Conservation (phyloP, 148 eudicot genomes). For the Limonium bicolor region DNA sequence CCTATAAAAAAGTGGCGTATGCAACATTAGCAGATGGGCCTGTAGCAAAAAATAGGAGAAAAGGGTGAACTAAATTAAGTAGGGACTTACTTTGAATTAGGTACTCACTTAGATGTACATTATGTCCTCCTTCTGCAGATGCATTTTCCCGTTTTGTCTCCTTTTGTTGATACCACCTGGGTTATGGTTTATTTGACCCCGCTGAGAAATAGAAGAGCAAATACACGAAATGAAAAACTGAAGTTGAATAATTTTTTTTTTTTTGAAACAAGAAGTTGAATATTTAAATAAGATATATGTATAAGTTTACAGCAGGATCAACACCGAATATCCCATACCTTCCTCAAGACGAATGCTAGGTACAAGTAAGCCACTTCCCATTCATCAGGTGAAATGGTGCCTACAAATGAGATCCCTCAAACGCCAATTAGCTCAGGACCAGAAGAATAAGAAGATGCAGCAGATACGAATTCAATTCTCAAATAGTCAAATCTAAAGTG, state of each 20-base stretch:
- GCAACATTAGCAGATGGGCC: no score
- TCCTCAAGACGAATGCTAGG: conserved; percentile 68
- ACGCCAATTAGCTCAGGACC: background rate
- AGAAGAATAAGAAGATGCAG: no score
- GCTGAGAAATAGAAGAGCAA: conserved; percentile 22
- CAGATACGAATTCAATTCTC: no score
- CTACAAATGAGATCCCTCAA: conserved; percentile 20
- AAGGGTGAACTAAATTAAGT: no score
- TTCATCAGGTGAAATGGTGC: conserved; percentile 79
- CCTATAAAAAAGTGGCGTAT: no score
- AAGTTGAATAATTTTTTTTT: background rate
- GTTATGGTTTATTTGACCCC: conserved; percentile 56
- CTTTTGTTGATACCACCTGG: conserved; percentile 18
- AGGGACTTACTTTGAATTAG: no score
- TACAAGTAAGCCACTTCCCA: conserved; percentile 97
- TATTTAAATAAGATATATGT: background rate
- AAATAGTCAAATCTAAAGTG: no score
- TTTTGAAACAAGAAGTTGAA: background rate
- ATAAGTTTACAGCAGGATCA: background rate
- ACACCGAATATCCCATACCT: conserved; percentile 25
- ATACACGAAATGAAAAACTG: background rate
- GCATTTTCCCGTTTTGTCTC: conserved; percentile 57
- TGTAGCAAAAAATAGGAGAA: no score
- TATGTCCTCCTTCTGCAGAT: conserved; percentile 49
- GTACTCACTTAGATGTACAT: conserved; percentile 21